phyloP scores from a whole-genome alignment of 306 rosid species.

The Malus fusca region DNA sequence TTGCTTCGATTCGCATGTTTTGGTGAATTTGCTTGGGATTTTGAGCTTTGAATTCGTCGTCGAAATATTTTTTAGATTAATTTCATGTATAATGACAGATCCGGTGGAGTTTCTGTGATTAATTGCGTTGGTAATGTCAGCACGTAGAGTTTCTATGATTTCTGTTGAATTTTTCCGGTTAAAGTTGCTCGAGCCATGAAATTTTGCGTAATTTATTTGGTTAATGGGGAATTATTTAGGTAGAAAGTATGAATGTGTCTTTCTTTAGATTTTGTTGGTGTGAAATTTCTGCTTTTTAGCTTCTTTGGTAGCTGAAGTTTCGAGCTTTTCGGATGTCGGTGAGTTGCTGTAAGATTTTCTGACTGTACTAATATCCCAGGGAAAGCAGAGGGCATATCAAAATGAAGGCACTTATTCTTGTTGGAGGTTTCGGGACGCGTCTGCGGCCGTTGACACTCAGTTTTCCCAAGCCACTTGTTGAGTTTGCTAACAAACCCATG shows the following conservation, averaged over 20 bases:
- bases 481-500: constrained; percentile 98
- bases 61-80: not conserved
- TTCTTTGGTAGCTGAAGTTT: not conserved
- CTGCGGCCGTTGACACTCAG: constrained; percentile 99
- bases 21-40: not conserved
- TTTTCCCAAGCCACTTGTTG: constrained; percentile 98
- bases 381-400: constrained; percentile 33
- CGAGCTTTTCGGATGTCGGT: not conserved
- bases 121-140: not conserved
- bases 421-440: constrained; percentile 98
- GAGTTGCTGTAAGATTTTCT: constrained; percentile 9
- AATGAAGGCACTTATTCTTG: constrained; percentile 97
- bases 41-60: not conserved
- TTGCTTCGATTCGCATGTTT: not conserved
- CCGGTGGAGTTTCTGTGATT: not conserved
- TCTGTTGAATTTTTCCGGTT: not conserved
- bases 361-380: constrained; percentile 22
- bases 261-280: not conserved
- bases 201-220: too few species aligned
- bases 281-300: not conserved
- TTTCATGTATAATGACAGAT: not conserved
- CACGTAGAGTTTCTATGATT: not conserved
- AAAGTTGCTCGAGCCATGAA: not conserved
- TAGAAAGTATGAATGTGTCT: not conserved
- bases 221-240: not conserved